Evolutionary conservation across 495 filamentous ascomycete genomes (phyloP), one percentile per base, ranked within the genome.

Genomic region (Umbilicaria muhlenbergii): DNA sequence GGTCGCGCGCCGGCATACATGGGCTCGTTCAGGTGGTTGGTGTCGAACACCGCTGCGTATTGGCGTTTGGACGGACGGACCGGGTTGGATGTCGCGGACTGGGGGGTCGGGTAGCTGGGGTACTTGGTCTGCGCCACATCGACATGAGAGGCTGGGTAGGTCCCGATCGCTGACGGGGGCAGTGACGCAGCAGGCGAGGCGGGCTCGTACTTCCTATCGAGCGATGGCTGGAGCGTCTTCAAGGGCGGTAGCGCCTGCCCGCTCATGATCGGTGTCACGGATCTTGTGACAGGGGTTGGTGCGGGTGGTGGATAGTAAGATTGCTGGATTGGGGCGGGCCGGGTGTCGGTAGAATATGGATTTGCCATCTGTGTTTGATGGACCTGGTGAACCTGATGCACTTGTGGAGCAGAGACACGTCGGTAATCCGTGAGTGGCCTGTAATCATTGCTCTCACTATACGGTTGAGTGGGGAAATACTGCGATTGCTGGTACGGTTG

Each of bases 1-100:
- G 53, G 53, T 10, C 53, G 46, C 47, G 51, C 51, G 39, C 50
- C 50, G 24, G 39, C 38, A 39, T 45, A 42, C 41, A 53, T 46
- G 1, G 53, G 47, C 21, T 47, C 41, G 21, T 42, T 34, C 1
- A 48, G 32, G 39, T 50, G 47, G 13, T n/a, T 35, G 11, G 38
- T 34, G 35, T 50, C 51, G 28, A 56, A 56, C 3, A 51, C 50
- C 14, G 37, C 32, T 24, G 13, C 47, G 40, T 42, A 48, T 11
- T 41, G 19, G 12, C 53, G 50, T 42, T 56, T 56, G 7, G 33
- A 18, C 32, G 34, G 12, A 18, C 21, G 21, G 6, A 41, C 38
- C 16, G 38, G n/a, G 37, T 31, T 21, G 31, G 28, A 35, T 8
- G 11, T 34, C 18, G 38, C 13, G 10, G 32, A 18, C 19, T 32